Evolutionary conservation across 1,139 yeast species (phyloP).

Genomic region (Blastobotrys proliferans): DNA sequence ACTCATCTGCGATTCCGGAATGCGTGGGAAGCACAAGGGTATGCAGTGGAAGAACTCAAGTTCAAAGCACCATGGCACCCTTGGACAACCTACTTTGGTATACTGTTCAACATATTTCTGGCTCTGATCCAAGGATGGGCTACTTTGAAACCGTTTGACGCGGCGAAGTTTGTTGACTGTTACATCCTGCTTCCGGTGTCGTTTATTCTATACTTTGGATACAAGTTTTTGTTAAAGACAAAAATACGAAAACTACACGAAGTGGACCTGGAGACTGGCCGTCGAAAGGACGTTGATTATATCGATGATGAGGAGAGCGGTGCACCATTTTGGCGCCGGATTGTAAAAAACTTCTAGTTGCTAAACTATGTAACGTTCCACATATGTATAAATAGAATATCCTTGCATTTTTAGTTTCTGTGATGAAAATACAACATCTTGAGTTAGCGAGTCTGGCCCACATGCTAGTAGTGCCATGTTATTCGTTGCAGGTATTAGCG

Average conservation of each 20-base stretch:
- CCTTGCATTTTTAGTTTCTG: constrained; percentile 34
- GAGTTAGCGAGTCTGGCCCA: constrained; percentile 38
- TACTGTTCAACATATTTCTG: constrained; percentile 48
- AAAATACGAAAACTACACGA: constrained; percentile 42
- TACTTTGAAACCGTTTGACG: constrained; percentile 55
- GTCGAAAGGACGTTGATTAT: constrained; percentile 32
- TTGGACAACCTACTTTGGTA: constrained; percentile 47
- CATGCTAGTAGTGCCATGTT: constrained; percentile 40
- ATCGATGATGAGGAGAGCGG: too few relatives aligned
- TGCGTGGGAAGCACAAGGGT: constrained; percentile 49
- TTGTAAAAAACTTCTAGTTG: background rate
- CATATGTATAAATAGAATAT: constrained; percentile 22
- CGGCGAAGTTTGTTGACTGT: constrained; percentile 59
- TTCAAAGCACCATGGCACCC: constrained; percentile 55
- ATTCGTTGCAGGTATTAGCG: background rate
- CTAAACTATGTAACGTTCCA: constrained; percentile 19
- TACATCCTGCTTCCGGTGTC: constrained; percentile 61
- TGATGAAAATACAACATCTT: constrained; percentile 32
- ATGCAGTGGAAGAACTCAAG: constrained; percentile 47
- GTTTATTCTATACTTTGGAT: constrained; percentile 41
- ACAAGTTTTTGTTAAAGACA: constrained; percentile 42
- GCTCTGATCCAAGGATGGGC: constrained; percentile 71
- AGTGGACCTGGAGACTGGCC: constrained; percentile 45
- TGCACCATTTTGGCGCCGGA: constrained; percentile 2
- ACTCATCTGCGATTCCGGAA: constrained; percentile 49